phyloP scores from a whole-genome alignment of 2,329 filamentous ascomycete species.

The Botrytis fabae region DNA sequence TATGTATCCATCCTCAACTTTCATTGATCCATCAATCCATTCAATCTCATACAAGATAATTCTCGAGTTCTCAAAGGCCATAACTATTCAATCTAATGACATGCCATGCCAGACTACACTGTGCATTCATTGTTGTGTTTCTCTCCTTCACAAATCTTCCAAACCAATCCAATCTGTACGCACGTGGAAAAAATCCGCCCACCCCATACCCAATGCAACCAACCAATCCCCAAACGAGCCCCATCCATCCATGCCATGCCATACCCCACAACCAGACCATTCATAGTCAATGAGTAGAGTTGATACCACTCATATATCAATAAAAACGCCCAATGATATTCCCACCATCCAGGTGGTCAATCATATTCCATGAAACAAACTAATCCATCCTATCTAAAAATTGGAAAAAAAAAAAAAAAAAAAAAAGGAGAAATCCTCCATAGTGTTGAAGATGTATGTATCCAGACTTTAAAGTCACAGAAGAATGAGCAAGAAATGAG shows the following conservation, averaged over 20 bases:
- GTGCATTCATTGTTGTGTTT: background rate
- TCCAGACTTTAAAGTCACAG: constrained; percentile 23
- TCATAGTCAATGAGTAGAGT: constrained; percentile 12
- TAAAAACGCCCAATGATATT: constrained; percentile 18
- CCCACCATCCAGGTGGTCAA: background rate
- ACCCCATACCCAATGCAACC: constrained; percentile 22
- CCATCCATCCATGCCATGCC: constrained; percentile 2
- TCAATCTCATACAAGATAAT: constrained; percentile 9
- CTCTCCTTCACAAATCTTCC: background rate
- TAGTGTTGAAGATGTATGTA: constrained; percentile 9
- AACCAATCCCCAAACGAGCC: background rate
- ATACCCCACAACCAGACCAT: background rate
- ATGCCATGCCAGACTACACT: background rate
- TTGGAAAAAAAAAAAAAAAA: too few species aligned
- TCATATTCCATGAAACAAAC: constrained; percentile 8
- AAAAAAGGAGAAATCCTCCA: background rate
- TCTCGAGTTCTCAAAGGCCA: constrained; percentile 1
- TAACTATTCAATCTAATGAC: background rate
- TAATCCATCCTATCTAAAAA: constrained; percentile 13
- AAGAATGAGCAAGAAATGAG: background rate
- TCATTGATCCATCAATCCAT: background rate
- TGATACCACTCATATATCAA: constrained; percentile 15
- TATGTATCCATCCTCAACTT: background rate
- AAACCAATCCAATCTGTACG: constrained; percentile 2
- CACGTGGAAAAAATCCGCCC: constrained; percentile 3